Conservation (phyloP, 2,329 filamentous ascomycete genomes). For the Fusarium sp. region DNA sequence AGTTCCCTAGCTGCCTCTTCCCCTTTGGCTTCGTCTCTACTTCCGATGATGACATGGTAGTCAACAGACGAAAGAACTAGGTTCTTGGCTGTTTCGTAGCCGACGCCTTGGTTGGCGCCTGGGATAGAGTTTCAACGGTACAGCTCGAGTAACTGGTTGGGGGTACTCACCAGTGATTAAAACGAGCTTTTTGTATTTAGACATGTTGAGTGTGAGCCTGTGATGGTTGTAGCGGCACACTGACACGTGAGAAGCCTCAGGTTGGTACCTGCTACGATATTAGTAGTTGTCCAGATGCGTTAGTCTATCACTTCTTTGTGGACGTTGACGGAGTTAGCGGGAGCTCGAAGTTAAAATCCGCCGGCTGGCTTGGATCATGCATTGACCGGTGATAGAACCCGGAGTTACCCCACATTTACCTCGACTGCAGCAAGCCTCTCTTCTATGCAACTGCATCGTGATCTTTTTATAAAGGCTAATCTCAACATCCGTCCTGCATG, state of each 20-base stretch:
- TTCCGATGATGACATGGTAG: conserved; percentile 24
- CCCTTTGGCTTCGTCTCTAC: conserved; percentile 17
- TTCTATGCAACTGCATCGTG: not conserved
- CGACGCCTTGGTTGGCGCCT: conserved; percentile 33
- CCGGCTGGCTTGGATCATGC: no score
- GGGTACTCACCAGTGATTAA: conserved; percentile 22
- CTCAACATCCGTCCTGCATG: not conserved
- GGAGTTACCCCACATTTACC: not conserved
- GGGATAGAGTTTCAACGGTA: not conserved
- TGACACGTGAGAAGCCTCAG: fast-evolving
- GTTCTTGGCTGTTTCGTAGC: conserved; percentile 26
- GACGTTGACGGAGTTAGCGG: conserved; percentile 7
- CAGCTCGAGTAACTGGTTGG: fast-evolving
- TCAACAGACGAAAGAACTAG: conserved; percentile 4
- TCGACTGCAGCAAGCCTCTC: no score
- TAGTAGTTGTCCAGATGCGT: not conserved
- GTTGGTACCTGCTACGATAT: not conserved
- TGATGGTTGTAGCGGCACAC: fast-evolving
- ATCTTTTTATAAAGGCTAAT: no score
- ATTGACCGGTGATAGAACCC: not conserved
- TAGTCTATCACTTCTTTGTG: not conserved
- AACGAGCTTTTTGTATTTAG: conserved; percentile 15
- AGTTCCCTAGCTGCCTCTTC: conserved; percentile 2
- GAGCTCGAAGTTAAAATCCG: conserved; percentile 7
- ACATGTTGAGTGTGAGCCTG: not conserved